Evolutionary conservation across 2,329 filamentous ascomycete genomes (phyloP).

Genomic region (Colletotrichum caudatum): DNA sequence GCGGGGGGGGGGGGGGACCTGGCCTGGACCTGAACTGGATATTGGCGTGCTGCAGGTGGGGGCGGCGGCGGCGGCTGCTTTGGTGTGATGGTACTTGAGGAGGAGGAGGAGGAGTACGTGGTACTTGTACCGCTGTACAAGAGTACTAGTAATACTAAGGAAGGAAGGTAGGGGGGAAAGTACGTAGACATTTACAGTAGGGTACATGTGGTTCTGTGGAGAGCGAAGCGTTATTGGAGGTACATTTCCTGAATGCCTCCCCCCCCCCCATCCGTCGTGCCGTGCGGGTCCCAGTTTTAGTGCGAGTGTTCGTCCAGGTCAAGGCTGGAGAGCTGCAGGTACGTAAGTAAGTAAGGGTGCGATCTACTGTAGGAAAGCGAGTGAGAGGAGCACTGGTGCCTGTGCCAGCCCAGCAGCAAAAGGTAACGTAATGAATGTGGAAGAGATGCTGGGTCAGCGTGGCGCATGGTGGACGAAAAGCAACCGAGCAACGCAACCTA

Average conservation of each 20-base stretch:
- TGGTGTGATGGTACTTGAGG: slow-evolving; percentile 9
- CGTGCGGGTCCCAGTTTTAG: background rate
- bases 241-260: background rate
- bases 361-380: slow-evolving; percentile 12
- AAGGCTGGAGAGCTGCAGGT: slow-evolving; percentile 4
- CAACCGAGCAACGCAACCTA: background rate
- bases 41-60: background rate
- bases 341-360: background rate
- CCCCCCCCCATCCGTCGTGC: background rate
- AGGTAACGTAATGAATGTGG: slow-evolving; percentile 24
- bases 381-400: slow-evolving; percentile 29
- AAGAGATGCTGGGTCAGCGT: slow-evolving; percentile 9
- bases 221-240: background rate
- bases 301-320: slow-evolving; percentile 1
- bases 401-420: slow-evolving; percentile 33
- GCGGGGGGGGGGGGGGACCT: background rate
- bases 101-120: background rate
- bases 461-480: slow-evolving; percentile 3
- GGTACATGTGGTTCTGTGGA: background rate
- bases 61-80: slow-evolving; percentile 1
- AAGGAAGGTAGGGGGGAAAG: background rate
- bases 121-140: background rate
- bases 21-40: slow-evolving; percentile 1
- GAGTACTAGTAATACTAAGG: no score
- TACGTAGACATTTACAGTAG: background rate